These are phyloP conservation scores for Rehmannia glutinosa DNA, from an alignment of 257 asterid genomes.

Conservation along the genomic window DNA sequence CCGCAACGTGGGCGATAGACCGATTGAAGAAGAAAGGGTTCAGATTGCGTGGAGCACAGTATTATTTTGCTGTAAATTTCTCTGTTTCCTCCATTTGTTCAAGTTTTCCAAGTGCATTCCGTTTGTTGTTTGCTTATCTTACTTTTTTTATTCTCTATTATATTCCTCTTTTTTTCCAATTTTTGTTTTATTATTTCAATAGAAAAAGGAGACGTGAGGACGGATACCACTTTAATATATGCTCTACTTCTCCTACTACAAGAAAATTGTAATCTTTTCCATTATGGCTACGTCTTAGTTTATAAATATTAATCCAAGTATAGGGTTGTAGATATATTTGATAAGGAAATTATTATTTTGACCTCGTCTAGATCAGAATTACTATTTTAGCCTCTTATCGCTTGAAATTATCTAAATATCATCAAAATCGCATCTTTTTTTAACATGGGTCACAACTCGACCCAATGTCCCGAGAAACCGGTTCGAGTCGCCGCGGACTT, in stretches of 20 bases:
- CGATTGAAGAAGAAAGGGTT: constrained; percentile 23
- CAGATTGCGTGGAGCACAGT: constrained; percentile 24
- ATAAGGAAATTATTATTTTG: too few relatives aligned
- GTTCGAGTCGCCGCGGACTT: too few relatives aligned
- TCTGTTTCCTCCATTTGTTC: not conserved
- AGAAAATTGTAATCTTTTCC: not conserved
- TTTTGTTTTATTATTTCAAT: not conserved
- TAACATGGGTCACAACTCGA: too few relatives aligned
- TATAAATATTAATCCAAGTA: not conserved
- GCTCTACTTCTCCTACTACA: not conserved
- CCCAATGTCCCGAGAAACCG: too few relatives aligned
- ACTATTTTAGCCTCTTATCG: too few relatives aligned
- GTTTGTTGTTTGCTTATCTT: constrained; percentile 2
- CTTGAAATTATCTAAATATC: too few relatives aligned
- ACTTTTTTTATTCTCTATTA: not conserved
- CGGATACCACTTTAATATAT: too few relatives aligned
- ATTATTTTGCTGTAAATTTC: constrained; percentile 1
- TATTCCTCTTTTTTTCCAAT: not conserved
- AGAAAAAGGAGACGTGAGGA: constrained; percentile 31
- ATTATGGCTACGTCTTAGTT: not conserved
- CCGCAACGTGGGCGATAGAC: not conserved
- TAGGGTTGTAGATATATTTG: not conserved
- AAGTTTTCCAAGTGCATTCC: constrained; percentile 4
- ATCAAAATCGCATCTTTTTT: too few relatives aligned
- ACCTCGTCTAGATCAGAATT: too few relatives aligned